Base-by-base conservation (phyloP, 495 filamentous ascomycete species). In the Lophiostoma macrostomum region DNA sequence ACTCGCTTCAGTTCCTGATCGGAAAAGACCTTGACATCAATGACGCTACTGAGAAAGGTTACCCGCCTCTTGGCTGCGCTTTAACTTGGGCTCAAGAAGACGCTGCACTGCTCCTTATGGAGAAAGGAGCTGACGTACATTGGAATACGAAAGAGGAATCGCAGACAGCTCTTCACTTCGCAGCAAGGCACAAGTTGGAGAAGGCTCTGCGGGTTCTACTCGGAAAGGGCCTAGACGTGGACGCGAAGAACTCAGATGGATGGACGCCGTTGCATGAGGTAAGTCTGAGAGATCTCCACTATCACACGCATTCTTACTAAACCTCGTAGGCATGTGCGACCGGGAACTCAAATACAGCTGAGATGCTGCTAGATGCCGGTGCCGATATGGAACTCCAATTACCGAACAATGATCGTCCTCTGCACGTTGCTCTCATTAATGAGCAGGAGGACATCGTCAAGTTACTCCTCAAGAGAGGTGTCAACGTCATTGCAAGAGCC, bases 231-330 rank as follows among this genome's bases (percentile, higher is more conserved):
- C 30, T 35, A 10, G 30, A 57, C n/a, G 36, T 51, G 12, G 37
- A 50, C 19, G 24, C 16, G 22, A 27, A 12, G 20, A 46, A 51
- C 23, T 20, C 27, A 2, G 36, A 57, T 27, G 38, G 45, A 5
- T 57, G 53, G 53, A 50, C 36, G 5, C 53, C 53, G 12, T 34
- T 57, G 24, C 53, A 57, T 14, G 45, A 57, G 46, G 53, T 50
- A 50, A 4, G 18, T 42, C 37, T 28, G 5, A 10, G n/a, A 31
- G 18, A 6, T 32, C 10, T 12, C n/a, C 24, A 14, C 23, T 35
- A 20, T 1, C 30, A 18, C 27, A 12, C 1, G 1, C 16, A 4
- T 8, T 23, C 2, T 19, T 36, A 36, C 29, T 19, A 14, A 4
- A 50, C 39, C 5, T 16, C 16, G 3, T 30, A 57, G 30, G 53